Evolutionary conservation across 2,329 filamentous ascomycete species (phyloP).

Genomic region (Diaporthe sp.): DNA sequence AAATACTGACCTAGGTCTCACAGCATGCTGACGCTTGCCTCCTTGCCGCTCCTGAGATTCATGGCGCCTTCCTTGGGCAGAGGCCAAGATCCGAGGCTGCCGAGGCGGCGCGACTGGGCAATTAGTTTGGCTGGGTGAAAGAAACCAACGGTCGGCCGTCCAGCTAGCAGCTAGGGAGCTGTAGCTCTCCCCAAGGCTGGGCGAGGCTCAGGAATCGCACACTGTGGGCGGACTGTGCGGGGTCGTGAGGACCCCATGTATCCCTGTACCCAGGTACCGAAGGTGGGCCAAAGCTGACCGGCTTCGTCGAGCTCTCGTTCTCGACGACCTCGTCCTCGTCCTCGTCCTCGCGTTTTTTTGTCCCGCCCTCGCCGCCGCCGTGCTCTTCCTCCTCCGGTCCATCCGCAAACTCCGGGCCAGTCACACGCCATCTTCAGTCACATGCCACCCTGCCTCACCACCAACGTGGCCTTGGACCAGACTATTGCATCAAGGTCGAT

Average conservation of each 20-base stretch:
- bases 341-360: not conserved
- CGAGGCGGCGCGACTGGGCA: conserved; percentile 30
- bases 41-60: not conserved
- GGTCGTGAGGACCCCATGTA: not conserved
- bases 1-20: not conserved
- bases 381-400: conserved; percentile 5
- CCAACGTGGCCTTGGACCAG: not conserved
- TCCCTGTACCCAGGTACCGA: not conserved
- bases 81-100: conserved; percentile 36
- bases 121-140: not conserved
- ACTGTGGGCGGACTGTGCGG: conserved; percentile 15
- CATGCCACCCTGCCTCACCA: conserved; percentile 11
- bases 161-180: conserved; percentile 4
- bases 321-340: conserved; percentile 14
- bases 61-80: not conserved
- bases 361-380: conserved; percentile 27
- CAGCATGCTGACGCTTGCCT: conserved; percentile 8
- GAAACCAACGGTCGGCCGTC: conserved; percentile 11
- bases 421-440: not conserved
- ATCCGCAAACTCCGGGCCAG: conserved; percentile 28
- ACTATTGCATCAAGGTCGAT: not conserved
- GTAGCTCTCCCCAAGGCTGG: conserved; percentile 9
- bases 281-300: not conserved
- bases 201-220: not conserved
- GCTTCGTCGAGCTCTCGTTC: not conserved